phyloP scores from a whole-genome alignment of 768 basidiomycete genomes.

The Royoungia palumana region DNA sequence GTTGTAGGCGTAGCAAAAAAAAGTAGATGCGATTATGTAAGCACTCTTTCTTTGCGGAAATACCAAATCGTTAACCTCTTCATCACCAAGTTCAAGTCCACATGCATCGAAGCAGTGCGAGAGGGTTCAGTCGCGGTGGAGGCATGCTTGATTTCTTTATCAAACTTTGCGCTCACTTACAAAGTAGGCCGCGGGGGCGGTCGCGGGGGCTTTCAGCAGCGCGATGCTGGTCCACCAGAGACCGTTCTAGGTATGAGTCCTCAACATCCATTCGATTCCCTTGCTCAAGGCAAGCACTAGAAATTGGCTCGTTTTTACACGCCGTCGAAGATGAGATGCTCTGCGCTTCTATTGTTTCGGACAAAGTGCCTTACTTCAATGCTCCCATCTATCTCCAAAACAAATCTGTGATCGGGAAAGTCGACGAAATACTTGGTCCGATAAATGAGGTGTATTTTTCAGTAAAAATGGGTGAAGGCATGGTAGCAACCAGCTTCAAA shows the following conservation, averaged over 20 bases:
- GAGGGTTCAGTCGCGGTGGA: constrained; percentile 57
- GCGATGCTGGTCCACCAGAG: constrained; percentile 77
- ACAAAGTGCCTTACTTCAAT: constrained; percentile 99
- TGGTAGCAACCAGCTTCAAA: constrained; percentile 94
- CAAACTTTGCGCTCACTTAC: constrained; percentile 1
- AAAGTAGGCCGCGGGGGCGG: constrained; percentile 54
- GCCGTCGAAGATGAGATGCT: constrained; percentile 99
- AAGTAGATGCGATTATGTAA: background rate
- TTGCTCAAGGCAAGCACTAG: constrained; percentile 39
- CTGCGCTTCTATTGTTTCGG: constrained; percentile 75
- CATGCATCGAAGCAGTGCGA: constrained; percentile 52
- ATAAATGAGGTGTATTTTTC: constrained; percentile 99
- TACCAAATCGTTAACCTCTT: background rate
- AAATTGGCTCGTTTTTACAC: constrained; percentile 90
- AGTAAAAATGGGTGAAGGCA: constrained; percentile 94
- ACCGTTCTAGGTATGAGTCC: constrained; percentile 58
- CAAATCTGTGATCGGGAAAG: constrained; percentile 93
- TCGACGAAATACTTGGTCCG: constrained; percentile 99
- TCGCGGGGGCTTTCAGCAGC: constrained; percentile 68
- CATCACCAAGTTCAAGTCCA: constrained; percentile 9
- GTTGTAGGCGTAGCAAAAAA: background rate
- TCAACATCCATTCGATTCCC: background rate
- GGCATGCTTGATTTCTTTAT: constrained; percentile 27
- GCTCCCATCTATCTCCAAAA: constrained; percentile 97
- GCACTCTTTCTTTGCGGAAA: constrained; percentile 8